A percentile compares a stretch with the other conserved stretches of the same genome.
Conservation (phyloP, 106 monocot genomes). For the Iris macrosiphon region DNA sequence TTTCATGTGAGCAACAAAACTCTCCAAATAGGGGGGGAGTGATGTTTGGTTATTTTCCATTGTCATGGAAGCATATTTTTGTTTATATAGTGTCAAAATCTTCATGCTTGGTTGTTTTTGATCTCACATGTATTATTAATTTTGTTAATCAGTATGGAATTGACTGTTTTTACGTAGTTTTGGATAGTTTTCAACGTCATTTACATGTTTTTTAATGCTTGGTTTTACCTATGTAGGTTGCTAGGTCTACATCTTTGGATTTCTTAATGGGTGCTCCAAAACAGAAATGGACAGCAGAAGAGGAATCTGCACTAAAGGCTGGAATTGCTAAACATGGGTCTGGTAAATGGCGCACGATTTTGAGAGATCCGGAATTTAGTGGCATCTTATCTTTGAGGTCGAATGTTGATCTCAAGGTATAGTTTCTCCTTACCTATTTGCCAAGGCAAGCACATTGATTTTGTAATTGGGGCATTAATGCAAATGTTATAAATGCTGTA, state of each 20-base stretch:
- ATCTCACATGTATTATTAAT: too few species aligned
- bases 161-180: too few species aligned
- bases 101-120: too few species aligned
- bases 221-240: neutral
- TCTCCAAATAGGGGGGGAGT: too few species aligned
- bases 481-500: neutral
- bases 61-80: too few species aligned
- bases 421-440: neutral
- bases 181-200: too few species aligned
- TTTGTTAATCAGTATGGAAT: too few species aligned
- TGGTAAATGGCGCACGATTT: constrained; percentile 79
- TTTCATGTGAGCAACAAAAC: too few species aligned
- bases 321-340: constrained; percentile 66
- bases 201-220: neutral
- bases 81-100: too few species aligned
- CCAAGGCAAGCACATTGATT: neutral
- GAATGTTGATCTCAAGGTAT: constrained; percentile 89
- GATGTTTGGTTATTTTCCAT: too few species aligned
- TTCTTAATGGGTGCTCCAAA: constrained; percentile 70
- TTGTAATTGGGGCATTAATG: neutral
- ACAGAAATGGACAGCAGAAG: constrained; percentile 74
- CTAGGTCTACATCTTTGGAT: neutral
- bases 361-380: constrained; percentile 77
- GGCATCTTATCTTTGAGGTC: constrained; percentile 47
- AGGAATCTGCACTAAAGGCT: constrained; percentile 75